A percentile compares a stretch with the other conserved stretches of the same genome.
These are phyloP conservation scores for Citropsis articulata DNA, from an alignment of 345 rosid genomes.

Conservation along the genomic window DNA sequence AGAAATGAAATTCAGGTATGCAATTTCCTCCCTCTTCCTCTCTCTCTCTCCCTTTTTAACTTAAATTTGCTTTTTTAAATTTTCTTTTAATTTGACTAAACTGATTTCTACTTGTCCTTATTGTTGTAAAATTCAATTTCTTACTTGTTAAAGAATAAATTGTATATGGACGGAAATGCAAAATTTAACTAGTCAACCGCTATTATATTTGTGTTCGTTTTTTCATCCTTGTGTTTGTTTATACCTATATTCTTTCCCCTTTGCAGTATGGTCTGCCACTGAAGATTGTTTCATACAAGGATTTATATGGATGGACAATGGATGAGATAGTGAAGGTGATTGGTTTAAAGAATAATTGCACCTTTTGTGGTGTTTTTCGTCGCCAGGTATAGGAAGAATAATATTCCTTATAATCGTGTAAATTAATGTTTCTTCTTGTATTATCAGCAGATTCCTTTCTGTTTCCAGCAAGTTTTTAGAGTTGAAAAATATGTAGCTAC, in stretches of 20 bases:
- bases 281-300: slow-evolving; percentile 88
- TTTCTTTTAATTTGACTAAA: background rate
- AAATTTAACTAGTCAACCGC: background rate
- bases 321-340: slow-evolving; percentile 96
- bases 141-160: background rate
- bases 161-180: background rate
- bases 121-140: background rate
- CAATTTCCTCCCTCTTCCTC: background rate
- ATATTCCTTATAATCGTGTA: background rate
- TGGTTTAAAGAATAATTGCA: slow-evolving; percentile 91
- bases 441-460: background rate
- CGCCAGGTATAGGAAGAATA: slow-evolving; percentile 58
- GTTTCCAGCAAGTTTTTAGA: background rate
- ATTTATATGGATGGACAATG: slow-evolving; percentile 99
- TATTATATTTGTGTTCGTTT: background rate
- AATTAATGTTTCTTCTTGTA: background rate
- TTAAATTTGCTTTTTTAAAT: background rate
- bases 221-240: background rate
- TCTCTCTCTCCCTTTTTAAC: no score
- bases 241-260: background rate
- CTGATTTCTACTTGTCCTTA: background rate
- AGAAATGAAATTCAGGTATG: slow-evolving; percentile 81
- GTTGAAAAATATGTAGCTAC: background rate
- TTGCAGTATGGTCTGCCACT: slow-evolving; percentile 83
- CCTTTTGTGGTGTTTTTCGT: slow-evolving; percentile 94